Conservation (phyloP, 768 basidiomycete genomes). For the Pleurotus cornucopiae region DNA sequence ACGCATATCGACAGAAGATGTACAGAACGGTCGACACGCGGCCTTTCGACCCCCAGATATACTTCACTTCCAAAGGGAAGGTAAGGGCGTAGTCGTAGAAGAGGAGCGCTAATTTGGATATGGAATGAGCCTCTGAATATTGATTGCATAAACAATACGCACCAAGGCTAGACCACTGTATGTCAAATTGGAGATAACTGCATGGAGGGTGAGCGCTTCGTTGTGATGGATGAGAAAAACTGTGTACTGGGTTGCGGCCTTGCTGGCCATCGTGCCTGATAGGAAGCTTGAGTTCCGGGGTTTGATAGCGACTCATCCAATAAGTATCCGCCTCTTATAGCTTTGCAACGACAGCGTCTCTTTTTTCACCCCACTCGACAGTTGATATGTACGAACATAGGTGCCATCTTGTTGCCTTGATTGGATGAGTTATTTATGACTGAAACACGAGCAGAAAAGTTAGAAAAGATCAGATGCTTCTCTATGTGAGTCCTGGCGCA, state of each 20-base stretch:
- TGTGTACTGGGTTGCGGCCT: background rate
- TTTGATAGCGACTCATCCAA: no score
- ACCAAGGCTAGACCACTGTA: conserved; percentile 21
- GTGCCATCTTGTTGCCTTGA: no score
- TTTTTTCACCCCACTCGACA: no score
- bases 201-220: background rate
- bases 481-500: no score
- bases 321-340: no score
- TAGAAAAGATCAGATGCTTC: no score
- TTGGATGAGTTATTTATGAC: no score
- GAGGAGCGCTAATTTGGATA: conserved; percentile 17
- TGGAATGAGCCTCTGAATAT: background rate
- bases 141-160: background rate
- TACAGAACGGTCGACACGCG: conserved; percentile 25
- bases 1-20: conserved; percentile 28
- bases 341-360: no score
- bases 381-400: no score
- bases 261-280: background rate
- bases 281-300: no score
- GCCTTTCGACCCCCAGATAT: conserved; percentile 24
- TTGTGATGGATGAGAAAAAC: background rate
- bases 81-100: conserved; percentile 30
- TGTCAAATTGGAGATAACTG: conserved; percentile 16
- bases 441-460: no score
- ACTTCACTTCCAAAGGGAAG: conserved; percentile 24